Base-by-base conservation (phyloP, 2,329 filamentous ascomycete species). In the Keithomyces neogunnii region DNA sequence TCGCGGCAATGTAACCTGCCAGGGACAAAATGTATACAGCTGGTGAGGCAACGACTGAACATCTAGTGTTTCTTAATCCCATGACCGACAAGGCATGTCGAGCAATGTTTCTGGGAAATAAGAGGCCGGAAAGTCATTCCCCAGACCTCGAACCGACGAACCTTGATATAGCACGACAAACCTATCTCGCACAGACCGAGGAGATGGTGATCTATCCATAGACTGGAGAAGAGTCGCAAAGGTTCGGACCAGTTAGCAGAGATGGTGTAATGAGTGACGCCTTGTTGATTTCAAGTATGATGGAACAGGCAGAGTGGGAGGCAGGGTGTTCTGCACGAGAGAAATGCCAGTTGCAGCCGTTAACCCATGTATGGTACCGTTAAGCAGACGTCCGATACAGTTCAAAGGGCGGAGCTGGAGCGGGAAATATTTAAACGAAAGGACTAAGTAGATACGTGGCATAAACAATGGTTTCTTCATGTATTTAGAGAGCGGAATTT, bases 1-100 rank as follows among this genome's bases (percentile, higher is more conserved):
- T 74, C 56, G 51, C 62, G 45, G 67, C 61, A 5, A 46, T 74
- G 1, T 63, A 67, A 50, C 56, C 19, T 19, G 19, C 19, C 19
- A 19, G 19, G 1, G 19, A 19, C 1, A 19, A 19, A 19, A 19
- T 19, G 19, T 19, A 19, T 19, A 19, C 19, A 19, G 19, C 19
- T 19, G 19, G 19, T 19, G 19, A 19, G 1, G 19, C 19, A 19
- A 19, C 19, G 19, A 19, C 19, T 19, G 19, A 19, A 19, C 19
- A 19, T 19, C 19, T 19, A 19, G 19, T 19, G 19, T 1, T 19
- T 19, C 19, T 1, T 19, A 19, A 19, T 19, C 19, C 19, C 1
- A 19, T 19, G 1, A 1, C 19, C 1, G 19, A 19, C 19, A 19
- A 19, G 19, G 19, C 19, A 19, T 19, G 19, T 19, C 19, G 19